Evolutionary conservation across 129 eudicot genomes (phyloP), one percentile per base, ranked within the genome.

Genomic region (Tagetes patula): DNA sequence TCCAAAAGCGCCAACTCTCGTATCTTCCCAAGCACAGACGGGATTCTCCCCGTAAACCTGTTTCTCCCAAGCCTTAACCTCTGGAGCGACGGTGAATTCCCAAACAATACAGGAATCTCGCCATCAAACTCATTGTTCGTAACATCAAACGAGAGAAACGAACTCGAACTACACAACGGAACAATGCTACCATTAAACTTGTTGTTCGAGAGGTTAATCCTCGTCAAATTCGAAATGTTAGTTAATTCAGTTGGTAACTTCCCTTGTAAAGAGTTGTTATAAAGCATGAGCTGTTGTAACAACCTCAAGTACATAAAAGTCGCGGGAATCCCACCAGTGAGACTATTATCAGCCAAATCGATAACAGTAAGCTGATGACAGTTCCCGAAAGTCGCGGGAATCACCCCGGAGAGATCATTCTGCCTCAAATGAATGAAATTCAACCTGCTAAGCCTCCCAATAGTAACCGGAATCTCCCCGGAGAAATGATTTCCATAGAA

Each of bases 181-280:
- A 77, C 78, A 55, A 94, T 78, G 75, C 89, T 90, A 47, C 99
- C 99, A 64, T 88, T 86, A 14, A 94, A 70, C 59, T 71, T 90
- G 77, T 94, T 94, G 73, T 83, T 77, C 3, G 94, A 90, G 14
- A 94, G 77, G 80, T 94, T 94, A 52, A 94, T 65, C 75, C 97
- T 83, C 5, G 97, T 90, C 69, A 94, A 53, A 74, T 88, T 94
- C 6, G 82, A 52, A n/a, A 94, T 68, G 69, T 55, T 75, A 31
- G 72, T 71, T 14, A 94, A 88, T 63, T 85, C 91, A 32, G n/a
- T 48, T 2, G 99, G 97, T 33, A 94, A 82, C 59, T 69, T 88
- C 40, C 99, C 99, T 79, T 80, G 82, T 54, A 94, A 87, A 36
- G 99, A 87, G 58, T 94, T 94, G 66, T 94, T 94, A 77, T 94